Evolutionary conservation across 1,284 basidiomycete genomes (phyloP).

Genomic region (Ustilago shanxiensis): DNA sequence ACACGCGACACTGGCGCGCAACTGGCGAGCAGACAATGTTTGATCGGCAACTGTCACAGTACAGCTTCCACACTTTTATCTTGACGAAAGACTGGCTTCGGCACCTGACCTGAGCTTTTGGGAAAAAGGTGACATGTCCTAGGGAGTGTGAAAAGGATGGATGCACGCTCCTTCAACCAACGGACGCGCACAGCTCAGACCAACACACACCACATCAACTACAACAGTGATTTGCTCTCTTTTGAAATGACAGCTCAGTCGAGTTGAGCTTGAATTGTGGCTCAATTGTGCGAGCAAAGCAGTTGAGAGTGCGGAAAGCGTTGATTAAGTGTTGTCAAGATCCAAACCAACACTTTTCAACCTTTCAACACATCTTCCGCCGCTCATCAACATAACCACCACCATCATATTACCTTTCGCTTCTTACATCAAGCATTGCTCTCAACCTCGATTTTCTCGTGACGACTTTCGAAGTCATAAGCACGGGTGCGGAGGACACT

Average conservation of each 20-base stretch:
- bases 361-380: background rate
- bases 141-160: background rate
- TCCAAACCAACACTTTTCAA: background rate
- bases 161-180: background rate
- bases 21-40: background rate
- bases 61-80: background rate
- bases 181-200: conserved; percentile 10
- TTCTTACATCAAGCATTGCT: background rate
- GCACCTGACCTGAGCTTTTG: too few species aligned
- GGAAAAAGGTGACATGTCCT: conserved; percentile 7
- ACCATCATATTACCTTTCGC: background rate
- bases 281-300: too few species aligned
- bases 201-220: background rate
- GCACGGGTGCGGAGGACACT: background rate
- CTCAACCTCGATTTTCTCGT: background rate
- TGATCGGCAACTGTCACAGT: background rate
- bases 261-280: conserved; percentile 6
- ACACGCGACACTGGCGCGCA: conserved; percentile 1
- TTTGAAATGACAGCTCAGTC: conserved; percentile 1
- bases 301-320: background rate
- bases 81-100: background rate
- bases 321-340: background rate
- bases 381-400: background rate
- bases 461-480: background rate
- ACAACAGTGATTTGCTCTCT: background rate